phyloP scores from a whole-genome alignment of 768 basidiomycete genomes.

The Pleurotus tuoliensis region DNA sequence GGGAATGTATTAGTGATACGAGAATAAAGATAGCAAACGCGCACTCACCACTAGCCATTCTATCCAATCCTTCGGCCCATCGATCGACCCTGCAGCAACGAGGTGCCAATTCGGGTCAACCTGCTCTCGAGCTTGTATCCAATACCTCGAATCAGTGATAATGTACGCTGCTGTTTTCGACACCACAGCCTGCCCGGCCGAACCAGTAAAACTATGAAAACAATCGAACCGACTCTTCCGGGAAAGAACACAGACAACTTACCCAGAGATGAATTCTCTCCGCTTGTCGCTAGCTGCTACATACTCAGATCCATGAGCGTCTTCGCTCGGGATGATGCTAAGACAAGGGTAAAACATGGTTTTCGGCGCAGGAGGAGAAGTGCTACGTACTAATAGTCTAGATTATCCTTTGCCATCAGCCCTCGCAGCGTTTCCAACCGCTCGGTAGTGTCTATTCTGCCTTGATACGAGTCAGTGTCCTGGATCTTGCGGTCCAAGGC shows the following conservation, averaged over 20 bases:
- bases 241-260: conserved; percentile 20
- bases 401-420: conserved; percentile 60
- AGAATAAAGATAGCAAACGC: not conserved
- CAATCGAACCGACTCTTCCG: conserved; percentile 43
- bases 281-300: conserved; percentile 74
- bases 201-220: conserved; percentile 50
- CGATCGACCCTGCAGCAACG: conserved; percentile 49
- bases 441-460: conserved; percentile 53
- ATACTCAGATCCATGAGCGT: conserved; percentile 83
- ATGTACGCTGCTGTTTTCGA: conserved; percentile 67
- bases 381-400: conserved; percentile 71
- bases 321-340: conserved; percentile 75
- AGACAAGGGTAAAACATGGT: conserved; percentile 1
- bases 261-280: conserved; percentile 76
- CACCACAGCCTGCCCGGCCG: conserved; percentile 69
- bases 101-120: conserved; percentile 73
- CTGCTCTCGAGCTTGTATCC: conserved; percentile 70
- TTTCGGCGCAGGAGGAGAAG: not conserved
- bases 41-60: conserved; percentile 67
- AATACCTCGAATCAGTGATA: conserved; percentile 79
- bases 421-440: conserved; percentile 59
- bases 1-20: not conserved
- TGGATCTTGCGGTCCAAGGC: conserved; percentile 67
- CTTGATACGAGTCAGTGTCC: conserved; percentile 52
- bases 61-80: conserved; percentile 68